These are phyloP conservation scores for Helianthus tuberosus DNA, from an alignment of 129 eudicot species.

Conservation along the genomic window DNA sequence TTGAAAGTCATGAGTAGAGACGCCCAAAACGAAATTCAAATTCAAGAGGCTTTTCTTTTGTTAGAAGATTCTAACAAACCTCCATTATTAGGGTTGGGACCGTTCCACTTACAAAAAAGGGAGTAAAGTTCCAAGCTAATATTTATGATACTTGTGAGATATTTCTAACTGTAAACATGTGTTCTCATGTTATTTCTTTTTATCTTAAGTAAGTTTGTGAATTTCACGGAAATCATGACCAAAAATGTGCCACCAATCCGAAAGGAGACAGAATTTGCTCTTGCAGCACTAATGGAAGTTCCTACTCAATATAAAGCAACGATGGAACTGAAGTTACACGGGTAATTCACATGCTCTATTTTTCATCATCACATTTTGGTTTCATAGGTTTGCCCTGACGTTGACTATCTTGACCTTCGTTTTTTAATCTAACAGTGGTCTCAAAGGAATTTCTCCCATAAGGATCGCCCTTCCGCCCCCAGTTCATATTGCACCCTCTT, in stretches of 20 bases:
- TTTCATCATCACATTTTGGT: conserved; percentile 11
- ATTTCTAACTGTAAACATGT: background rate
- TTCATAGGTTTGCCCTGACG: conserved; percentile 4
- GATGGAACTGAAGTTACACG: conserved; percentile 74
- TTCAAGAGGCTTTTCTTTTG: too few species aligned
- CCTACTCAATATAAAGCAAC: conserved; percentile 97
- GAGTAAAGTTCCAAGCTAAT: too few species aligned
- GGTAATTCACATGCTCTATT: conserved; percentile 46
- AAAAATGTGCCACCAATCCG: conserved; percentile 70
- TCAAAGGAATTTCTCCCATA: conserved; percentile 59
- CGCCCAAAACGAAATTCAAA: too few species aligned
- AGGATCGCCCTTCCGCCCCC: conserved; percentile 92
- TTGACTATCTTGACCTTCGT: conserved; percentile 9
- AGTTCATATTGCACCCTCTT: conserved; percentile 45
- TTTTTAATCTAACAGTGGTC: conserved; percentile 43
- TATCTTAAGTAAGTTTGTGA: conserved; percentile 71
- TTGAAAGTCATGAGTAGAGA: too few species aligned
- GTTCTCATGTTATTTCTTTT: conserved; percentile 3
- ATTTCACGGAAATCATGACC: conserved; percentile 88
- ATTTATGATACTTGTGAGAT: conserved; percentile 23
- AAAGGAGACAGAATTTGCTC: conserved; percentile 97
- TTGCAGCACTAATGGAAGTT: conserved; percentile 91
- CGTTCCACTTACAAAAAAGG: too few species aligned
- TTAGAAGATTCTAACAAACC: too few species aligned
- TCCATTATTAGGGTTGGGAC: too few species aligned